phyloP scores from a whole-genome alignment of 129 eudicot genomes.

The Arctium minus region DNA sequence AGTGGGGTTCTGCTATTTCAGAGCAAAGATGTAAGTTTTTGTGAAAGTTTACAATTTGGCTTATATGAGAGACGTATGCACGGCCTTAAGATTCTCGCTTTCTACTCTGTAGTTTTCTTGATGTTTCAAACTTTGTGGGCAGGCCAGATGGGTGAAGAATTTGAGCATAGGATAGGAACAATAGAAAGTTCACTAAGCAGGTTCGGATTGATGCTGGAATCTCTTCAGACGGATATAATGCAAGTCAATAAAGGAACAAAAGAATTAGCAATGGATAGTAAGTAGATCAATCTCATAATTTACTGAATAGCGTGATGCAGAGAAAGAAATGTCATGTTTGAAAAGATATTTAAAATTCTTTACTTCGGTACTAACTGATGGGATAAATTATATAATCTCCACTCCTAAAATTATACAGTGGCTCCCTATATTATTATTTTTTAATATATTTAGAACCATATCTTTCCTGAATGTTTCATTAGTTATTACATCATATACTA shows the following conservation, averaged over 20 bases:
- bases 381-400: neutral
- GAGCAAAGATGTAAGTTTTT: constrained; percentile 65
- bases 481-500: neutral
- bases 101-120: constrained; percentile 13
- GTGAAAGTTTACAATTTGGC: neutral
- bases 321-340: neutral
- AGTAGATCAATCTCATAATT: constrained; percentile 32
- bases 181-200: constrained; percentile 78
- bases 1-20: constrained; percentile 57
- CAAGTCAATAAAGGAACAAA: constrained; percentile 83
- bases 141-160: constrained; percentile 81
- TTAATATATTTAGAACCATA: neutral
- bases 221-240: constrained; percentile 88
- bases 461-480: neutral
- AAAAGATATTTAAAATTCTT: neutral
- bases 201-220: constrained; percentile 77
- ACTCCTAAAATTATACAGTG: neutral
- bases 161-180: constrained; percentile 72
- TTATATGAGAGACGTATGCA: neutral
- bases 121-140: constrained; percentile 30
- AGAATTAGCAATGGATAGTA: constrained; percentile 70
- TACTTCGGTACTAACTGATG: neutral
- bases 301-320: constrained; percentile 1
- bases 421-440: neutral
- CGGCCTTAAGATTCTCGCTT: neutral